Evolutionary conservation across 129 eudicot species (phyloP).

Genomic region (Arctium minus): DNA sequence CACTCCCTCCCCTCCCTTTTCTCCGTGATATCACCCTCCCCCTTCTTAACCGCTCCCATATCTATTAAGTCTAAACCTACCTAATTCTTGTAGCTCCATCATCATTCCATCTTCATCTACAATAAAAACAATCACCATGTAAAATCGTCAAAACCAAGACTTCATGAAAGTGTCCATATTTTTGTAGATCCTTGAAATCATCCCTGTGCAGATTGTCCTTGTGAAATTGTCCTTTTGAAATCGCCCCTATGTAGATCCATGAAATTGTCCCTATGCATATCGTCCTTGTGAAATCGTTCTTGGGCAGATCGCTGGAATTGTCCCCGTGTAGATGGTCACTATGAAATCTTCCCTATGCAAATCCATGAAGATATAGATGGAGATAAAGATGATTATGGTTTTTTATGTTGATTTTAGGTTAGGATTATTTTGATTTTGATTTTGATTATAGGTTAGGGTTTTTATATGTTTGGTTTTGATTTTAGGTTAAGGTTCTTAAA

Average conservation of each 20-base stretch:
- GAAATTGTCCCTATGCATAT: neutral
- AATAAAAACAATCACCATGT: neutral
- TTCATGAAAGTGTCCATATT: neutral
- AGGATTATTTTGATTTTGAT: neutral
- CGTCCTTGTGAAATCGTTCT: too few relatives aligned
- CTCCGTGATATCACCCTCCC: neutral
- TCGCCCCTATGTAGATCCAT: neutral
- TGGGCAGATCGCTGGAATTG: neutral
- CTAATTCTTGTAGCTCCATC: neutral
- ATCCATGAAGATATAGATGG: too few relatives aligned
- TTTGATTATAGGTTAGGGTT: too few relatives aligned
- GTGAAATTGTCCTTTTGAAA: too few relatives aligned
- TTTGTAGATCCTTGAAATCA: too few relatives aligned
- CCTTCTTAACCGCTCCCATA: neutral
- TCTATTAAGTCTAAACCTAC: neutral
- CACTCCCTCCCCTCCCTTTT: neutral
- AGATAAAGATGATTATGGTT: neutral
- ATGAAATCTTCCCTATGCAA: too few relatives aligned
- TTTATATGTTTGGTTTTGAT: too few relatives aligned
- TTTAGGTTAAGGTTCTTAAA: too few relatives aligned
- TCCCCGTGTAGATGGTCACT: neutral
- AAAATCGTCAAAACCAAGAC: neutral
- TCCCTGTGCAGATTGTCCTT: too few relatives aligned
- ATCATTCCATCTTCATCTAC: neutral
- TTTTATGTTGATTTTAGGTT: neutral